These are phyloP conservation scores for Hypoxylon sp. DNA, from an alignment of 2,329 filamentous ascomycete genomes.

Conservation along the genomic window DNA sequence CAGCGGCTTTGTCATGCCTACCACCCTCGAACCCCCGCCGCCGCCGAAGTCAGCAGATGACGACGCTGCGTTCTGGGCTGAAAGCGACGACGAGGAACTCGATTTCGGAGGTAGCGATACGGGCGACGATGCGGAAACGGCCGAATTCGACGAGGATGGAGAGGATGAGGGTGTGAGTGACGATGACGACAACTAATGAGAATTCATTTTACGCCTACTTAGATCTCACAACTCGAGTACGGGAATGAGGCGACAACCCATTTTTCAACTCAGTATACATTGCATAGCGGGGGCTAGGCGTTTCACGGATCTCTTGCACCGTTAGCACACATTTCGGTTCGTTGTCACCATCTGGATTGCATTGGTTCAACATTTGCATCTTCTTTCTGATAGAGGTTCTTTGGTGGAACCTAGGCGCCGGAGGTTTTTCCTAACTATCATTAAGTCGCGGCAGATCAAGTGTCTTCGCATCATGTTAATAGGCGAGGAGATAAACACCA, in stretches of 20 bases:
- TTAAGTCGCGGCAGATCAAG: slow-evolving; percentile 15
- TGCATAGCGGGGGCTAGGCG: slow-evolving; percentile 56
- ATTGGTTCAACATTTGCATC: slow-evolving; percentile 30
- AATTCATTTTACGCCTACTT: slow-evolving; percentile 7
- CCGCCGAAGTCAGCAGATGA: slow-evolving; percentile 75
- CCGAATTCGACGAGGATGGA: slow-evolving; percentile 70
- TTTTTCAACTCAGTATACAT: slow-evolving; percentile 42
- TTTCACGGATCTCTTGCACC: slow-evolving; percentile 46
- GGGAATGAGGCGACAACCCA: slow-evolving; percentile 3
- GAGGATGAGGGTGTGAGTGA: slow-evolving; percentile 72
- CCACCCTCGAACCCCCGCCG: slow-evolving; percentile 73
- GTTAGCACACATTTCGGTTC: slow-evolving; percentile 23
- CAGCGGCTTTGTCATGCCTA: slow-evolving; percentile 84
- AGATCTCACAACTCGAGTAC: slow-evolving; percentile 14
- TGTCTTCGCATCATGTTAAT: slow-evolving; percentile 22
- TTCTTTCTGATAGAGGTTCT: slow-evolving; percentile 36
- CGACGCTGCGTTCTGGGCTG: slow-evolving; percentile 87
- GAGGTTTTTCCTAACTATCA: slow-evolving; percentile 10
- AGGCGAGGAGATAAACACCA: slow-evolving; percentile 7
- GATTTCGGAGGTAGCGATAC: slow-evolving; percentile 84
- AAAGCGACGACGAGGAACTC: slow-evolving; percentile 81
- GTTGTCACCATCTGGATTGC: slow-evolving; percentile 36
- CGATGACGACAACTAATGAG: slow-evolving; percentile 60
- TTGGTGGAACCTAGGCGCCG: slow-evolving; percentile 6
- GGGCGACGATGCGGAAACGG: slow-evolving; percentile 71